Percentiles rank a stretch among this genome's conserved stretches.
Conservation (phyloP, 768 basidiomycete species). For the Russula vinacea region DNA sequence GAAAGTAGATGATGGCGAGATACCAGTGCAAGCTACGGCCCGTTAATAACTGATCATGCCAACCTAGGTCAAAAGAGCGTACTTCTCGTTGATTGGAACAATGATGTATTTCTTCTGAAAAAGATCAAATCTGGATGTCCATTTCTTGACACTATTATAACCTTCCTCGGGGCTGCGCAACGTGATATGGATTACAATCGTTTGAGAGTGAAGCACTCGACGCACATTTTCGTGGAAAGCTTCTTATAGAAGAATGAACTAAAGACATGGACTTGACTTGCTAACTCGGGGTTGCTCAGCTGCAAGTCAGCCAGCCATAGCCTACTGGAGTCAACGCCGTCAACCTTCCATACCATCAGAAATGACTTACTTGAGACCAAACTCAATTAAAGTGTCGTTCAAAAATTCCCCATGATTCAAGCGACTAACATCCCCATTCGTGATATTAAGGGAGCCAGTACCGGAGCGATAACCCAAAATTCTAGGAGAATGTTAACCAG, state of each 20-base stretch:
- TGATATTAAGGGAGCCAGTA: constrained; percentile 77
- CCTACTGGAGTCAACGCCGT: constrained; percentile 40
- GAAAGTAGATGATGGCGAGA: constrained; percentile 87
- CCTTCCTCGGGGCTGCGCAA: constrained; percentile 51
- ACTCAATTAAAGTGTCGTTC: constrained; percentile 96
- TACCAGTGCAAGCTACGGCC: constrained; percentile 87
- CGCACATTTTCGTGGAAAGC: constrained; percentile 66
- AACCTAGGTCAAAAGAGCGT: constrained; percentile 31
- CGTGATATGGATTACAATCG: background rate
- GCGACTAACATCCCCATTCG: constrained; percentile 70
- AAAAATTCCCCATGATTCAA: constrained; percentile 79
- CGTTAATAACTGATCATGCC: background rate
- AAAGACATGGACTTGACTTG: constrained; percentile 81
- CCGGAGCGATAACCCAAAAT: constrained; percentile 72
- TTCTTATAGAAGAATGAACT: constrained; percentile 99
- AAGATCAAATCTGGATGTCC: constrained; percentile 86
- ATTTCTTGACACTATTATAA: constrained; percentile 85
- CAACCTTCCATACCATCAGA: constrained; percentile 9
- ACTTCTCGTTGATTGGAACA: constrained; percentile 97
- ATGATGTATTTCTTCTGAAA: constrained; percentile 92
- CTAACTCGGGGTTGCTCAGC: constrained; percentile 54
- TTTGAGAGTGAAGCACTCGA: constrained; percentile 5
- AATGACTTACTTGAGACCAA: constrained; percentile 78
- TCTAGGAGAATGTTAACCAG: constrained; percentile 40
- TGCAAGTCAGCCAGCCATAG: constrained; percentile 65